Evolutionary conservation across 345 rosid genomes (phyloP).

Genomic region (Aquilaria sinensis): DNA sequence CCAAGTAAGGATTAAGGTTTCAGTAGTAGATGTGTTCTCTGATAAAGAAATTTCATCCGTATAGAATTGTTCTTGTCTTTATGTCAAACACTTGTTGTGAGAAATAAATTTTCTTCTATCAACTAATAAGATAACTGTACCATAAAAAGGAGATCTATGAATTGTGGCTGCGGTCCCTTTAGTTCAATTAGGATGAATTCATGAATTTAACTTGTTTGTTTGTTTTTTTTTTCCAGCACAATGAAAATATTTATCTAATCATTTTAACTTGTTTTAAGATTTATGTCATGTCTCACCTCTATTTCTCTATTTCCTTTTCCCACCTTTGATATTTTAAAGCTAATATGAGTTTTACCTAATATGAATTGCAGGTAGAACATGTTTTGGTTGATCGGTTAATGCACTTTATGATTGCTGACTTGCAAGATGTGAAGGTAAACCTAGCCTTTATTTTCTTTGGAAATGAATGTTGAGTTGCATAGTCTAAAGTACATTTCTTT

Average conservation of each 20-base stretch:
- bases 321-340: neutral
- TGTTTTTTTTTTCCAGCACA: too few species aligned
- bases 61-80: neutral
- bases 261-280: too few species aligned
- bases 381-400: conserved; percentile 61
- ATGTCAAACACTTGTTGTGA: too few species aligned
- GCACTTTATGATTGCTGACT: conserved; percentile 53
- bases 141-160: too few species aligned
- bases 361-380: conserved; percentile 62
- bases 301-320: neutral
- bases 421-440: conserved; percentile 69
- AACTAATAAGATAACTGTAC: too few species aligned
- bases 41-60: conserved; percentile 4
- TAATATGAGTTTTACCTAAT: conserved; percentile 7
- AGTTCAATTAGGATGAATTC: too few species aligned
- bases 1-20: conserved; percentile 43
- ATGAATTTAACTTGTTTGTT: too few species aligned
- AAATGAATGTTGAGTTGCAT: neutral
- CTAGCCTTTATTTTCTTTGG: neutral
- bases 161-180: too few species aligned
- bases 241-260: too few species aligned
- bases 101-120: too few species aligned
- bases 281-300: neutral
- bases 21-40: too few species aligned
- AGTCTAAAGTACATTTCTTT: neutral